Evolutionary conservation across 768 basidiomycete species (phyloP).

Genomic region (Russula earlei): DNA sequence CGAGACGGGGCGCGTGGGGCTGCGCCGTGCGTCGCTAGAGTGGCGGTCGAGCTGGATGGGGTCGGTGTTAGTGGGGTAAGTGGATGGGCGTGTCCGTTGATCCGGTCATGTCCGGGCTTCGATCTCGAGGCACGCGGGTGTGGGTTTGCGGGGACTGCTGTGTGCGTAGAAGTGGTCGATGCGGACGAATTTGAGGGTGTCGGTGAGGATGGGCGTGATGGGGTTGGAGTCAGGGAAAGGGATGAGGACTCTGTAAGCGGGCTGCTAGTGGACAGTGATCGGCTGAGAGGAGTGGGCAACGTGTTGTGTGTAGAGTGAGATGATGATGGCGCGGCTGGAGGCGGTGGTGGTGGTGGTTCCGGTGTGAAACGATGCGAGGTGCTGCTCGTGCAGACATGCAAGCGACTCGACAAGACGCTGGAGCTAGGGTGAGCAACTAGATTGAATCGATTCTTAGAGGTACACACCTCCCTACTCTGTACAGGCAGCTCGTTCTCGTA

Average conservation of each 20-base stretch:
- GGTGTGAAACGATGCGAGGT: constrained; percentile 3
- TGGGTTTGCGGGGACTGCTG: constrained; percentile 16
- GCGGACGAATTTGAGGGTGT: constrained; percentile 12
- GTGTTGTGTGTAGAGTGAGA: background rate
- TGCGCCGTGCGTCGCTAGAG: background rate
- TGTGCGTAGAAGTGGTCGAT: constrained; percentile 19
- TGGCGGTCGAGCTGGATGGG: background rate
- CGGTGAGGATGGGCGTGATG: constrained; percentile 19
- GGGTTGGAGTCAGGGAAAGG: constrained; percentile 11
- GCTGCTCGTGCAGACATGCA: constrained; percentile 6
- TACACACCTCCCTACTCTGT: constrained; percentile 42
- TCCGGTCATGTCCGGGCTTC: background rate
- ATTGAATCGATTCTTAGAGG: constrained; percentile 16
- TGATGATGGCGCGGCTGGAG: background rate
- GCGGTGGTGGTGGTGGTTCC: background rate
- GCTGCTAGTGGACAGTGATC: background rate
- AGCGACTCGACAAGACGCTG: constrained; percentile 10
- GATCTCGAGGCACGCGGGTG: background rate
- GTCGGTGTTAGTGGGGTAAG: constrained; percentile 5
- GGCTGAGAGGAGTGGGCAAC: background rate
- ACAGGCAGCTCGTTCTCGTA: constrained; percentile 48
- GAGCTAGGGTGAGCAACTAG: constrained; percentile 1
- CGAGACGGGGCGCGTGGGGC: background rate
- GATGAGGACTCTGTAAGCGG: background rate
- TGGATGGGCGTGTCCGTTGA: background rate